Percentiles rank a stretch among this genome's conserved stretches.
phyloP scores from a whole-genome alignment of 2,329 filamentous ascomycete species.

The Nakataea oryzae region DNA sequence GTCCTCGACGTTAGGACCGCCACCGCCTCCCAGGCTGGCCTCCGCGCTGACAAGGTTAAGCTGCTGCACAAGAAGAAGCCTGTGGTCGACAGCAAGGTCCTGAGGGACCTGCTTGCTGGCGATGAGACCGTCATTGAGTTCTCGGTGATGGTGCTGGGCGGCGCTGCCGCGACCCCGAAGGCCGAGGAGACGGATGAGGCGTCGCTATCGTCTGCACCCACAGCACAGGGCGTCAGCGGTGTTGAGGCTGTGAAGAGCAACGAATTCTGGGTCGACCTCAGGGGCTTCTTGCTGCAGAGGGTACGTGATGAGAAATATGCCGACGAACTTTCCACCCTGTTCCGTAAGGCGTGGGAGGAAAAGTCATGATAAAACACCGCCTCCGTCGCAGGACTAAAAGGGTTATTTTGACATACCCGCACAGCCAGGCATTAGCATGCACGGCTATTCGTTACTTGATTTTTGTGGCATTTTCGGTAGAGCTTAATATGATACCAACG shows the following conservation, averaged over 20 bases:
- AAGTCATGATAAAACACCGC: slow-evolving; percentile 13
- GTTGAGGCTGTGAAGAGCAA: slow-evolving; percentile 53
- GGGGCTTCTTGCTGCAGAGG: slow-evolving; percentile 69
- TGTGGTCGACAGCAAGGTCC: slow-evolving; percentile 62
- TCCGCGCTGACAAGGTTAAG: slow-evolving; percentile 71
- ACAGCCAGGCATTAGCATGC: too few species aligned
- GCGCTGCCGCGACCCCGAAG: slow-evolving; percentile 31
- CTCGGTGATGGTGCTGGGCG: slow-evolving; percentile 79
- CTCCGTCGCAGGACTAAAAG: neutral
- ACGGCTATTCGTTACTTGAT: too few species aligned
- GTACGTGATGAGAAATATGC: slow-evolving; percentile 61
- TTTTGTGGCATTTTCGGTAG: neutral
- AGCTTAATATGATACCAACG: neutral
- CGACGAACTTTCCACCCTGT: slow-evolving; percentile 53
- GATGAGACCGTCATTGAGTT: slow-evolving; percentile 57
- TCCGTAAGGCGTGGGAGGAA: slow-evolving; percentile 60
- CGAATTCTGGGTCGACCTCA: slow-evolving; percentile 80
- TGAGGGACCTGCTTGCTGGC: slow-evolving; percentile 61
- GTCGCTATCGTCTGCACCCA: slow-evolving; percentile 24
- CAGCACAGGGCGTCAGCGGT: slow-evolving; percentile 43
- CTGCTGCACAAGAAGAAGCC: slow-evolving; percentile 84
- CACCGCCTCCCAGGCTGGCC: slow-evolving; percentile 51
- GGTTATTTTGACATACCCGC: neutral
- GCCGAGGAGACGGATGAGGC: slow-evolving; percentile 28
- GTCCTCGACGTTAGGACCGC: slow-evolving; percentile 68